phyloP scores from a whole-genome alignment of 805 yeast species.

The Pichia manshurica region DNA sequence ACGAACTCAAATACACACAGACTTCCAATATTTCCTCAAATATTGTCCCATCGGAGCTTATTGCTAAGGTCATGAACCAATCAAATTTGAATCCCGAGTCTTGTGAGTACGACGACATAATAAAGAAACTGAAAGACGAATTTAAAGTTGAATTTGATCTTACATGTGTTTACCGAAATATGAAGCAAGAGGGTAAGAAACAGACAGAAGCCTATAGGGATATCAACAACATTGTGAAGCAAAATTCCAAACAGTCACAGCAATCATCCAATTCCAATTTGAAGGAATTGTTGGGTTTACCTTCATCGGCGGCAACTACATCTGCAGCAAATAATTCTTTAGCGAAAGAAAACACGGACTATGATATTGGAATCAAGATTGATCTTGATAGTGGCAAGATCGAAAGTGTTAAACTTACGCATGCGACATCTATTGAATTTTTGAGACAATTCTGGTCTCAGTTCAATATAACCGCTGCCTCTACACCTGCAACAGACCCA shows the following conservation, averaged over 20 bases:
- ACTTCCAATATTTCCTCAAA: slow-evolving; percentile 25
- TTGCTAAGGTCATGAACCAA: slow-evolving; percentile 17
- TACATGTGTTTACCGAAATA: slow-evolving; percentile 21
- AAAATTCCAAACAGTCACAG: slow-evolving; percentile 49
- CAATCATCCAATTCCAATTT: slow-evolving; percentile 36
- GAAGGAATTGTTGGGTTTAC: slow-evolving; percentile 11
- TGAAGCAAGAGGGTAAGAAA: slow-evolving; percentile 24
- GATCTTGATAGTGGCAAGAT: slow-evolving; percentile 22
- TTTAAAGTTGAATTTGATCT: slow-evolving; percentile 24
- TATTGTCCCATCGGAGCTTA: slow-evolving; percentile 22
- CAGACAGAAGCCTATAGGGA: slow-evolving; percentile 40
- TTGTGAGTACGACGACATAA: slow-evolving; percentile 24
- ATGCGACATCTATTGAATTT: slow-evolving; percentile 71
- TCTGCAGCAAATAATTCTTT: neutral
- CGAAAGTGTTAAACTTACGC: slow-evolving; percentile 54
- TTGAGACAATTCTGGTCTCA: slow-evolving; percentile 70
- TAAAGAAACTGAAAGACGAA: slow-evolving; percentile 18
- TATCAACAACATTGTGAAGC: slow-evolving; percentile 42
- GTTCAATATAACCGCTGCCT: slow-evolving; percentile 35
- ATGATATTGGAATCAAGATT: slow-evolving; percentile 29
- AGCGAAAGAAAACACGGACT: slow-evolving; percentile 7
- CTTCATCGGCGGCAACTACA: slow-evolving; percentile 5
- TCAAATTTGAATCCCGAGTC: slow-evolving; percentile 26
- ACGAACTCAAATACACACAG: slow-evolving; percentile 37
- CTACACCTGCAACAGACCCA: slow-evolving; percentile 26